phyloP scores from a whole-genome alignment of 352 stramenopile genomes.

The Phytophthora sojae region DNA sequence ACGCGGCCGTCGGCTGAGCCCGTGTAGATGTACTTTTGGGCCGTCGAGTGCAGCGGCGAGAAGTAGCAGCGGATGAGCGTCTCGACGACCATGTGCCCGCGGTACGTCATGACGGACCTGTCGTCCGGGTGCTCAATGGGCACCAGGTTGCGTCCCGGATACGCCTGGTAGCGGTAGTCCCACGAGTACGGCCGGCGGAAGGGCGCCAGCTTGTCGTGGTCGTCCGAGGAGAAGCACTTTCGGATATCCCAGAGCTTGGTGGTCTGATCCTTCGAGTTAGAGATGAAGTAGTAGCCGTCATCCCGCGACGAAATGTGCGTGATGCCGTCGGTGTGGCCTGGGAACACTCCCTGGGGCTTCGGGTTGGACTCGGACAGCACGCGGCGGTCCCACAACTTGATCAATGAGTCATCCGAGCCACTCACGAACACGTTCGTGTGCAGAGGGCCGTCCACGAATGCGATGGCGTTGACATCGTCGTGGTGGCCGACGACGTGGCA shows the following conservation, averaged over 20 bases:
- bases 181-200: conserved; percentile 70
- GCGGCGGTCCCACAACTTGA: conserved; percentile 89
- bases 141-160: conserved; percentile 62
- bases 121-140: conserved; percentile 77
- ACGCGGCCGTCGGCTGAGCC: conserved; percentile 85
- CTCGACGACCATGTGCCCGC: conserved; percentile 81
- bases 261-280: conserved; percentile 88
- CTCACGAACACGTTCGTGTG: conserved; percentile 89
- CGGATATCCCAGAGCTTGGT: conserved; percentile 88
- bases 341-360: conserved; percentile 81
- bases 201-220: conserved; percentile 48
- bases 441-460: conserved; percentile 82
- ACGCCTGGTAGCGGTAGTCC: conserved; percentile 88
- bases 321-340: conserved; percentile 83
- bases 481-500: conserved; percentile 78
- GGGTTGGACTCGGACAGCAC: conserved; percentile 78
- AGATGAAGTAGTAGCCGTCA: conserved; percentile 90
- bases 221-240: conserved; percentile 70
- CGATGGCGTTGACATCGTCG: conserved; percentile 87
- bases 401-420: conserved; percentile 83
- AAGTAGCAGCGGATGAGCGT: conserved; percentile 89
- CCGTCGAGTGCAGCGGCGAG: conserved; percentile 86
- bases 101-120: conserved; percentile 86
- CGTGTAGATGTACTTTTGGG: conserved; percentile 88
- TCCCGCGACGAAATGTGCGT: conserved; percentile 85